A percentile compares a stretch with the other conserved stretches of the same genome.
phyloP scores from a whole-genome alignment of 129 eudicot genomes.

The Flaveria bidentis region DNA sequence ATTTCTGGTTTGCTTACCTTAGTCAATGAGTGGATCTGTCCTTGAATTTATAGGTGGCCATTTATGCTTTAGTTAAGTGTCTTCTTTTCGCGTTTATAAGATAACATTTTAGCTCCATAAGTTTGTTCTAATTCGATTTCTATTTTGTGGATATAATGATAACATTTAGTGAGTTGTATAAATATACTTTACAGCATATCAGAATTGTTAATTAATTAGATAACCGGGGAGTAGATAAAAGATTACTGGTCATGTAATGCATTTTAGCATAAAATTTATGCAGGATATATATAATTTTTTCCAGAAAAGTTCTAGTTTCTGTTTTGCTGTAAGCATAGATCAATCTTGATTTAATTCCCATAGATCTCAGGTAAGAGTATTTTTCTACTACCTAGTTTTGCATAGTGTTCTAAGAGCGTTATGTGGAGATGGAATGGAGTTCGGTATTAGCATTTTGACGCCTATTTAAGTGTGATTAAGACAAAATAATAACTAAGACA shows the following conservation, averaged over 20 bases:
- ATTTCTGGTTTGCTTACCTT: neutral
- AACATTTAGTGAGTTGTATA: neutral
- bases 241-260: neutral
- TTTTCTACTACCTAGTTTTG: neutral
- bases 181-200: neutral
- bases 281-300: neutral
- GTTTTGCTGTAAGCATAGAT: neutral
- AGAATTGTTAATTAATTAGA: neutral
- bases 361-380: neutral
- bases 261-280: neutral
- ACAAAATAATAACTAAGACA: neutral
- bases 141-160: neutral
- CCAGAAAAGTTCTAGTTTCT: neutral
- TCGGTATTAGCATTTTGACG: neutral
- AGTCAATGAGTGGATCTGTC: neutral
- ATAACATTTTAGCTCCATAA: neutral
- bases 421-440: neutral
- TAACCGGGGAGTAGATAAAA: neutral
- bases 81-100: neutral
- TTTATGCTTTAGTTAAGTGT: neutral
- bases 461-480: neutral
- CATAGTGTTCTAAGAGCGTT: neutral
- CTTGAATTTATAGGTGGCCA: neutral
- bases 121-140: neutral
- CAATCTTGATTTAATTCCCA: neutral